These are phyloP conservation scores for Nitzschia inconspicua DNA, from an alignment of 108 stramenopile species.

Conservation along the genomic window DNA sequence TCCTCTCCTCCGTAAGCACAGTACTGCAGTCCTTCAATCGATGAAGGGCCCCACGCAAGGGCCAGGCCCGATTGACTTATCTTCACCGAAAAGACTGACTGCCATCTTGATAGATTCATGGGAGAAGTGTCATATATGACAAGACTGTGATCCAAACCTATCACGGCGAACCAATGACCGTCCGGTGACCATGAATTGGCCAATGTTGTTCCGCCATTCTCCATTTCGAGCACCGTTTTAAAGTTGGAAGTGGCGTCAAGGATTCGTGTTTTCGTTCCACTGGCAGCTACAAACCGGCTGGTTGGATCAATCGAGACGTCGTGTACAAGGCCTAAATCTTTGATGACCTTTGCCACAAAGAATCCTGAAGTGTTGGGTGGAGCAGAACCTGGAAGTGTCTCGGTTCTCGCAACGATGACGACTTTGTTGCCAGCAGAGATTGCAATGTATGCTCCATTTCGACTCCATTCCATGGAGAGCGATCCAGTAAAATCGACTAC, in stretches of 20 bases:
- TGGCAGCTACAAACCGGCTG: slow-evolving; percentile 49
- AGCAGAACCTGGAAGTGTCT: slow-evolving; percentile 18
- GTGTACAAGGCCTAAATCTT: slow-evolving; percentile 28
- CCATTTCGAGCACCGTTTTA: slow-evolving; percentile 9
- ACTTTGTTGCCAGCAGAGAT: slow-evolving; percentile 45
- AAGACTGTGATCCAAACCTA: slow-evolving; percentile 43
- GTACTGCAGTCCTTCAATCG: slow-evolving; percentile 48
- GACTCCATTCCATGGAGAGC: slow-evolving; percentile 61
- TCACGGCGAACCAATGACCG: slow-evolving; percentile 48
- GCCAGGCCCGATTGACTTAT: slow-evolving; percentile 33
- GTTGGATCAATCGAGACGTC: slow-evolving; percentile 45
- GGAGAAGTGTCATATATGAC: slow-evolving; percentile 49
- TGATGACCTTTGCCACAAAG: slow-evolving; percentile 53
- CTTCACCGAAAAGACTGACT: slow-evolving; percentile 42
- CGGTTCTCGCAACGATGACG: slow-evolving; percentile 34
- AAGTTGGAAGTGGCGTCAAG: slow-evolving; percentile 43
- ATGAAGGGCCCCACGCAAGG: slow-evolving; percentile 65
- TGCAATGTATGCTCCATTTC: slow-evolving; percentile 45
- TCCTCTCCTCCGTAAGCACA: slow-evolving; percentile 68
- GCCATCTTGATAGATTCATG: slow-evolving; percentile 35
- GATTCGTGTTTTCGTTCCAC: slow-evolving; percentile 36
- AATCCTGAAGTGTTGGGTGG: slow-evolving; percentile 42
- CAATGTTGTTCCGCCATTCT: slow-evolving; percentile 14
- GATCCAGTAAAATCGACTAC: slow-evolving; percentile 45
- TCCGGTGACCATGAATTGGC: slow-evolving; percentile 56